Conservation (phyloP, 192 early-diverging fungal genomes). For the Haplosporangium gracile region DNA sequence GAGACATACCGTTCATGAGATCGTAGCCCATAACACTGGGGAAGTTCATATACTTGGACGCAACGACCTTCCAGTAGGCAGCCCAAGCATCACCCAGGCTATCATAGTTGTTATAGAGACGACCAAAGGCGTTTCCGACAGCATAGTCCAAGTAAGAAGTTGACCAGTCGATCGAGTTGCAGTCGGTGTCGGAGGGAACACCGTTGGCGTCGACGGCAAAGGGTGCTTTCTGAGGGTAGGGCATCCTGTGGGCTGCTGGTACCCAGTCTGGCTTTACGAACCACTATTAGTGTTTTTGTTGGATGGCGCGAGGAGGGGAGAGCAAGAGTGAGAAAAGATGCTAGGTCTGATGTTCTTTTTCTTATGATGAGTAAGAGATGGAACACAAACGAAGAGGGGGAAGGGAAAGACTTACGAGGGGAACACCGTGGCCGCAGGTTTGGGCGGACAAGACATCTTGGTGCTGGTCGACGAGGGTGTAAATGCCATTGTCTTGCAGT, state of each 20-base stretch:
- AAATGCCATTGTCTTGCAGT: constrained; percentile 68
- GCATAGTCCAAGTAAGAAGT: constrained; percentile 57
- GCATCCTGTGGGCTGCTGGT: constrained; percentile 29
- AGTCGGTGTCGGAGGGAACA: constrained; percentile 49
- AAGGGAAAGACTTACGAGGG: constrained; percentile 46
- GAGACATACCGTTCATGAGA: constrained; percentile 63
- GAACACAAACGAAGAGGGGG: neutral
- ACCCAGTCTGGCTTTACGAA: constrained; percentile 59
- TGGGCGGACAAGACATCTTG: constrained; percentile 67
- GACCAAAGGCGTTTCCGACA: constrained; percentile 62
- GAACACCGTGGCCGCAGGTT: constrained; percentile 67
- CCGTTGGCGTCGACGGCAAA: constrained; percentile 59
- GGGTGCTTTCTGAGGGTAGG: constrained; percentile 48
- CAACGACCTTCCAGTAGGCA: constrained; percentile 69
- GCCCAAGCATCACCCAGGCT: constrained; percentile 67
- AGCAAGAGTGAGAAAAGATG: neutral
- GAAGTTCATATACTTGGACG: constrained; percentile 56
- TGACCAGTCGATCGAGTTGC: constrained; percentile 58
- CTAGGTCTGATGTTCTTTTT: neutral
- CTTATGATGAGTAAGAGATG: neutral
- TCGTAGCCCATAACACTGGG: constrained; percentile 74
- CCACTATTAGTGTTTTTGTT: constrained; percentile 22
- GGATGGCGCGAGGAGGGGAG: neutral
- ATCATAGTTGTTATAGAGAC: constrained; percentile 69
- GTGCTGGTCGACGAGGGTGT: constrained; percentile 75